These are phyloP conservation scores for Cynanchum wilfordii DNA, from an alignment of 257 asterid genomes.

Conservation along the genomic window DNA sequence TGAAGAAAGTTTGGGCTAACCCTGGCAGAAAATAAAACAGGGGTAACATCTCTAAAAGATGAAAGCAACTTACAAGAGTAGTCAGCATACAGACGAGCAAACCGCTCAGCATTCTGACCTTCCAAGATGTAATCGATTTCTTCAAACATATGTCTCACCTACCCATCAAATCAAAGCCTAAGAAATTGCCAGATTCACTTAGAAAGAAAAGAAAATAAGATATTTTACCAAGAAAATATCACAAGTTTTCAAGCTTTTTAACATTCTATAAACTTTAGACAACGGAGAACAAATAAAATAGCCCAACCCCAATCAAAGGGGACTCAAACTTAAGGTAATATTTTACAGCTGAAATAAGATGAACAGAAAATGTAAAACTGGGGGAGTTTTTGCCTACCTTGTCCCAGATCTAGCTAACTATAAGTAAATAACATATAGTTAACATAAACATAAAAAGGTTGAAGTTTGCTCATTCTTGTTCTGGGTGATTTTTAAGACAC, in stretches of 20 bases:
- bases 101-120: conserved; percentile 96
- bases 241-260: background rate
- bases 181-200: background rate
- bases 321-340: background rate
- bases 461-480: background rate
- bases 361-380: background rate
- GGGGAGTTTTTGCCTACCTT: background rate
- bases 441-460: too few relatives aligned
- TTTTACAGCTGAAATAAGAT: background rate
- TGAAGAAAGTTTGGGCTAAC: too few relatives aligned
- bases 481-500: background rate
- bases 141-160: conserved; percentile 98
- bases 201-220: background rate
- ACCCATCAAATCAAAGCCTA: conserved; percentile 34
- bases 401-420: background rate
- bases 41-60: background rate
- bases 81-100: conserved; percentile 69
- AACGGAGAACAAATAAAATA: background rate
- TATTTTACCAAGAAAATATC: background rate
- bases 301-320: background rate
- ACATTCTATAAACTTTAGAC: background rate
- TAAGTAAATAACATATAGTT: background rate
- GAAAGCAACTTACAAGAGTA: conserved; percentile 44
- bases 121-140: conserved; percentile 96
- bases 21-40: background rate